phyloP scores from a whole-genome alignment of 1,284 basidiomycete genomes.

The Malassezia arunalokei region DNA sequence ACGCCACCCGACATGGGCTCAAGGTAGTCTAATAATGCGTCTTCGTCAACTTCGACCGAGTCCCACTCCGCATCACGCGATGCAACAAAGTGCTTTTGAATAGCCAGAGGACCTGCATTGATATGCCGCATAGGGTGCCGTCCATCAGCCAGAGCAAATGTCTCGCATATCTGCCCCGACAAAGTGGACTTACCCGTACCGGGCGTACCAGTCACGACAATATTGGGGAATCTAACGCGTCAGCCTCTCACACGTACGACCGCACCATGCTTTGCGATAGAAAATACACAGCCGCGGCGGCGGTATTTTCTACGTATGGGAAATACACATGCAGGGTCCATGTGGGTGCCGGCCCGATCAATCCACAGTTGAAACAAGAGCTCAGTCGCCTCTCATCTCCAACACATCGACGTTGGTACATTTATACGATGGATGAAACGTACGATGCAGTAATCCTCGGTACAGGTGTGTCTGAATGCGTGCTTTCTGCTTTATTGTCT shows the following conservation, averaged over 20 bases:
- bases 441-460: constrained; percentile 51
- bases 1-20: constrained; percentile 30
- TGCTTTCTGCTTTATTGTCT: constrained; percentile 71
- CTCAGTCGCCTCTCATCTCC: background rate
- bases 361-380: background rate
- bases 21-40: constrained; percentile 48
- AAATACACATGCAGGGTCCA: no score
- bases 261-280: constrained; percentile 8
- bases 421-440: constrained; percentile 33
- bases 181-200: constrained; percentile 79
- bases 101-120: constrained; percentile 80
- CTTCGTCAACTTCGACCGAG: constrained; percentile 85
- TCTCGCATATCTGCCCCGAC: constrained; percentile 49
- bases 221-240: constrained; percentile 55
- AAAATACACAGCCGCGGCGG: no score
- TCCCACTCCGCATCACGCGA: constrained; percentile 89
- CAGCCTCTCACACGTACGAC: constrained; percentile 5
- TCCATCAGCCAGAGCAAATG: constrained; percentile 11
- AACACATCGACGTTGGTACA: background rate
- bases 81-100: constrained; percentile 67
- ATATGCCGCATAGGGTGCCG: constrained; percentile 53
- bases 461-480: constrained; percentile 94
- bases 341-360: no score
- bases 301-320: no score
- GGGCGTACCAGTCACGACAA: constrained; percentile 82